Evolutionary conservation across 176 grass and related monocot species (phyloP).

Genomic region (Melocanna baccifera): DNA sequence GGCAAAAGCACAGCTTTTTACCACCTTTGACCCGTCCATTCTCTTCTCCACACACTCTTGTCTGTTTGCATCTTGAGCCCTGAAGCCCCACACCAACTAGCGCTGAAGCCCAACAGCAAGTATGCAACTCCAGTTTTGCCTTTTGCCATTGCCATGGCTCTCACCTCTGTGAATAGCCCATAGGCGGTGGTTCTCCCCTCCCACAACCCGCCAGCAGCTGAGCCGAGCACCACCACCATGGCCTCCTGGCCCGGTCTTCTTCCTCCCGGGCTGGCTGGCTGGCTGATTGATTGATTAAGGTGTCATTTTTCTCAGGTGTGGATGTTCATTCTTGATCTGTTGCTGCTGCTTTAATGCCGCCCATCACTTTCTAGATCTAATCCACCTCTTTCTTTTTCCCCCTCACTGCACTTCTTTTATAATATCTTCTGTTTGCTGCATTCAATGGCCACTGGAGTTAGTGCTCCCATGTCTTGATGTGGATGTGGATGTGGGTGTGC

Average conservation of each 20-base stretch:
- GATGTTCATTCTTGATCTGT: slow-evolving; percentile 46
- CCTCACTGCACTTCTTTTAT: neutral
- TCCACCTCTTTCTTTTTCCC: neutral
- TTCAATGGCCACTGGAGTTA: slow-evolving; percentile 51
- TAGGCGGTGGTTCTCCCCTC: neutral
- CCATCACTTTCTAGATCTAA: slow-evolving; percentile 58
- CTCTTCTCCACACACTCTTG: slow-evolving; percentile 33
- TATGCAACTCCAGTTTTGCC: neutral
- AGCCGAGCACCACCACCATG: slow-evolving; percentile 8
- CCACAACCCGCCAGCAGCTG: neutral
- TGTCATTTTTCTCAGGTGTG: slow-evolving; percentile 50
- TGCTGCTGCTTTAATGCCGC: neutral
- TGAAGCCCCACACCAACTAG: slow-evolving; percentile 23
- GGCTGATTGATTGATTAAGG: slow-evolving; percentile 8
- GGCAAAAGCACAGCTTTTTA: slow-evolving; percentile 30
- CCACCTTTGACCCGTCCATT: slow-evolving; percentile 56
- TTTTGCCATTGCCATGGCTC: slow-evolving; percentile 29
- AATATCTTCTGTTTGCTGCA: slow-evolving; percentile 37
- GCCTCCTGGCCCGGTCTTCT: slow-evolving; percentile 5
- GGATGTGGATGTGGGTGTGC: slow-evolving; percentile 30
- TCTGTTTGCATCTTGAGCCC: slow-evolving; percentile 13
- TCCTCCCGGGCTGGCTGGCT: neutral
- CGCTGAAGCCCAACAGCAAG: neutral
- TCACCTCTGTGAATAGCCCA: neutral
- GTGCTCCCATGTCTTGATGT: slow-evolving; percentile 50